Percentiles rank a stretch among this genome's conserved stretches.
Evolutionary conservation across 106 monocot species (phyloP).

Genomic region (Vanilla planifolia): DNA sequence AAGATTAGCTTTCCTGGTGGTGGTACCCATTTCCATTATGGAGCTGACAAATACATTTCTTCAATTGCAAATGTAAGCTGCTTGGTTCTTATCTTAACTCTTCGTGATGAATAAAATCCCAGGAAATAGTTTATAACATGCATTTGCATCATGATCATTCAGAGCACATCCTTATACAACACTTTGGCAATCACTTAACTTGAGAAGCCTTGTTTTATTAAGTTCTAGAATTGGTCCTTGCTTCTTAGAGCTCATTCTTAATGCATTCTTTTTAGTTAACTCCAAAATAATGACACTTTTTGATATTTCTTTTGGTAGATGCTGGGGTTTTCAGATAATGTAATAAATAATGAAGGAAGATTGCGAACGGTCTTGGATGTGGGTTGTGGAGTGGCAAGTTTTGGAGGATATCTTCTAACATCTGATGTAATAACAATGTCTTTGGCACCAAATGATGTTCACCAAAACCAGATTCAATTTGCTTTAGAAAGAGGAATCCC

Average conservation of each 20-base stretch:
- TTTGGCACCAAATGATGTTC: conserved; percentile 71
- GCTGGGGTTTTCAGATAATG: conserved; percentile 47
- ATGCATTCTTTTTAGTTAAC: not conserved
- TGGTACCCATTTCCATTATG: conserved; percentile 71
- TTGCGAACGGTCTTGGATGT: conserved; percentile 59
- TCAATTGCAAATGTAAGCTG: conserved; percentile 45
- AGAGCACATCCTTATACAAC: no score
- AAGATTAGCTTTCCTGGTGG: conserved; percentile 71
- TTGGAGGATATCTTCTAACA: conserved; percentile 68
- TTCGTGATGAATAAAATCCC: no score
- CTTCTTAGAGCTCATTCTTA: not conserved
- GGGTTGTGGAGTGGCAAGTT: conserved; percentile 73
- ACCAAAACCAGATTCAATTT: conserved; percentile 76
- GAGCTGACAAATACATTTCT: conserved; percentile 62
- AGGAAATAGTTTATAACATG: no score
- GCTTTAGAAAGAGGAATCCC: conserved; percentile 75
- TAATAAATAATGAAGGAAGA: conserved; percentile 50
- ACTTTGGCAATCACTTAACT: no score
- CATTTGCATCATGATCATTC: no score
- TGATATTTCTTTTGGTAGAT: conserved; percentile 30
- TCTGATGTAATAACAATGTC: conserved; percentile 64
- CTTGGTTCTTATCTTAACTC: not conserved
- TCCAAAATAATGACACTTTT: not conserved
- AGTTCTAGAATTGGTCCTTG: no score
- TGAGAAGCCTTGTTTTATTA: no score